Evolutionary conservation across 805 yeast genomes (phyloP).

Genomic region (Yarrowia hollandica): DNA sequence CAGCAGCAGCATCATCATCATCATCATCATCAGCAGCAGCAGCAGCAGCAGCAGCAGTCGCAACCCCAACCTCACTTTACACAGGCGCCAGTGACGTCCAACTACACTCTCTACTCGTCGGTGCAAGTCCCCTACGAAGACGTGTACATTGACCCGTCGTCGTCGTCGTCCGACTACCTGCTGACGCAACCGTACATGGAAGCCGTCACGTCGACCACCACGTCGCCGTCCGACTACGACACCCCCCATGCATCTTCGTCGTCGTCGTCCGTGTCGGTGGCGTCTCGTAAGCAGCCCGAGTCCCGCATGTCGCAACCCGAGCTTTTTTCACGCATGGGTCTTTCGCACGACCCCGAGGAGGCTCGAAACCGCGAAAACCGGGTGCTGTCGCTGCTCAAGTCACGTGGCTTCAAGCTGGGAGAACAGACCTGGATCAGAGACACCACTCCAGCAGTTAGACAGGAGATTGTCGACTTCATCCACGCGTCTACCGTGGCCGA

Average conservation of each 20-base stretch:
- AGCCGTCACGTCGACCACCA: background rate
- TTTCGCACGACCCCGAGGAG: conserved; percentile 41
- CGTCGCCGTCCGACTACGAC: conserved; percentile 21
- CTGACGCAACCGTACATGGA: conserved; percentile 15
- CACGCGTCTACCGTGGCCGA: conserved; percentile 49
- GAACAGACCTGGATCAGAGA: conserved; percentile 83
- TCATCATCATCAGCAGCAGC: background rate
- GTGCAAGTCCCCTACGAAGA: conserved; percentile 6
- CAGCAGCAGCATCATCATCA: background rate
- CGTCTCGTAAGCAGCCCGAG: conserved; percentile 38
- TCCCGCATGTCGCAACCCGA: conserved; percentile 44
- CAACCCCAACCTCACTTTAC: background rate
- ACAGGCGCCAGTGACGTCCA: background rate
- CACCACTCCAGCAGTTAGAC: conserved; percentile 57
- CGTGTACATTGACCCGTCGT: background rate
- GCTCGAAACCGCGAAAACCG: conserved; percentile 44
- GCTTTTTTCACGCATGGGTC: conserved; percentile 45
- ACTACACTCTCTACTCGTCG: conserved; percentile 2
- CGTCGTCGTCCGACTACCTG: background rate
- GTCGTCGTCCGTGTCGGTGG: conserved; percentile 1
- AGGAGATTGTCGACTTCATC: conserved; percentile 50
- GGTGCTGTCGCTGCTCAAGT: conserved; percentile 44
- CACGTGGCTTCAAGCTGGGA: conserved; percentile 71
- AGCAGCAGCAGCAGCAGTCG: background rate
- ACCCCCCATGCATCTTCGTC: conserved; percentile 24